Conservation (phyloP, 805 yeast genomes). For the Teunomyces cretensis region DNA sequence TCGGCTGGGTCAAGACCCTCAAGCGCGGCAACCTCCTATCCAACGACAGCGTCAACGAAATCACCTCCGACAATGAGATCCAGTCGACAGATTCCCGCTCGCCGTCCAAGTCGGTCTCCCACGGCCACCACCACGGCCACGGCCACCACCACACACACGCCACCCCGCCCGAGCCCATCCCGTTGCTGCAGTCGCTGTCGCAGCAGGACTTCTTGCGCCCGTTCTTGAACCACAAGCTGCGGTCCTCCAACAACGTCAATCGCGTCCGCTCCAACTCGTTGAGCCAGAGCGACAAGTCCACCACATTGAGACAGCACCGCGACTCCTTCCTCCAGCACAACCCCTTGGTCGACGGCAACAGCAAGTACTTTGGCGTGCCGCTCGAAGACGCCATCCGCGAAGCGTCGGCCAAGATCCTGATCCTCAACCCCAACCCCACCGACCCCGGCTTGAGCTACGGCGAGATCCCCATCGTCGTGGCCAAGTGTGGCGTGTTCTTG, state of each 20-base stretch:
- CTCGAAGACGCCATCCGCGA: slow-evolving; percentile 65
- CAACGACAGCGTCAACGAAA: slow-evolving; percentile 40
- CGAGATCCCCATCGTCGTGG: slow-evolving; percentile 88
- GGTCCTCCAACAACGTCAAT: slow-evolving; percentile 48
- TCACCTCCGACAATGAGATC: slow-evolving; percentile 18
- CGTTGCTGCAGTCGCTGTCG: slow-evolving; percentile 8
- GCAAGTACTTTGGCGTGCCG: slow-evolving; percentile 76
- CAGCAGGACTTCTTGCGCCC: slow-evolving; percentile 41
- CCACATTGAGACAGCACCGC: slow-evolving; percentile 45
- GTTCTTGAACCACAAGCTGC: slow-evolving; percentile 47
- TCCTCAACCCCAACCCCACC: slow-evolving; percentile 47
- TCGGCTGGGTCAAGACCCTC: slow-evolving; percentile 47
- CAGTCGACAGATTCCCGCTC: slow-evolving; percentile 14
- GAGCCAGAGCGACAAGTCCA: slow-evolving; percentile 27
- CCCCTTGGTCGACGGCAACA: slow-evolving; percentile 45
- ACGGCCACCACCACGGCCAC: too few relatives aligned
- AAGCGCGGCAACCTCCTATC: slow-evolving; percentile 36
- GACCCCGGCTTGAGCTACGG: slow-evolving; percentile 78
- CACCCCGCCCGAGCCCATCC: slow-evolving; percentile 3
- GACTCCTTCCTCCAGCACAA: slow-evolving; percentile 50
- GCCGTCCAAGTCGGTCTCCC: slow-evolving; percentile 11
- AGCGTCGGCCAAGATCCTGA: slow-evolving; percentile 76
- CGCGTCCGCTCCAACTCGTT: slow-evolving; percentile 38
- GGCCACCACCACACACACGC: not conserved
- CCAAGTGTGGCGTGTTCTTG: slow-evolving; percentile 86